A percentile compares a stretch with the other conserved stretches of the same genome.
phyloP scores from a whole-genome alignment of 176 grass and related monocot species.

The Lolium multiflorum region DNA sequence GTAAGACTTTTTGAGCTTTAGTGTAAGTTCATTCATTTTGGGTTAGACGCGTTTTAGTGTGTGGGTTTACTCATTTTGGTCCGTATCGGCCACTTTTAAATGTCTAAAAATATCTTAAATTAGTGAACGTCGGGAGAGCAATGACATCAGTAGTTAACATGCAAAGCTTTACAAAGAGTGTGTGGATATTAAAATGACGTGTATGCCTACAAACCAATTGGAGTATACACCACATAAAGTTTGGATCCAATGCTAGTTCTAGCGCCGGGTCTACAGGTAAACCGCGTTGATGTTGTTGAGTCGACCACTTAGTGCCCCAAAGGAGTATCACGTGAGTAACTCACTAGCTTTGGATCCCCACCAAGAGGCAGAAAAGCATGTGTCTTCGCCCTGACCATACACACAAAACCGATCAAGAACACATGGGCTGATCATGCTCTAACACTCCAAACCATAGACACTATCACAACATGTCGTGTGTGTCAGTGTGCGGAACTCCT shows the following conservation, averaged over 20 bases:
- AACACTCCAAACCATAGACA: not conserved
- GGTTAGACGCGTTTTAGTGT: no score
- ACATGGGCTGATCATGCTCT: not conserved
- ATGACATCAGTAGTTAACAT: no score
- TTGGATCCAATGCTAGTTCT: no score
- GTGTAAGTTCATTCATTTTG: no score
- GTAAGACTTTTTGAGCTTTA: no score
- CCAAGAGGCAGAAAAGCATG: conserved; percentile 47
- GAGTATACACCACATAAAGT: no score
- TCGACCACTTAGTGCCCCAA: not conserved
- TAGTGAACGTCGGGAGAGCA: no score
- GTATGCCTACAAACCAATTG: not conserved
- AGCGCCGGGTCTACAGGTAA: not conserved
- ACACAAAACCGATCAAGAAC: not conserved
- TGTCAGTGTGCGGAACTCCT: not conserved
- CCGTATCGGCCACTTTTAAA: no score
- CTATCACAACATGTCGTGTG: not conserved
- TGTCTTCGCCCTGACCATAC: conserved; percentile 18
- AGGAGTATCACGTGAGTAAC: not conserved
- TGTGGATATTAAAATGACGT: not conserved
- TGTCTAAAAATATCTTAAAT: no score
- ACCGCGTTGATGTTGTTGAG: not conserved
- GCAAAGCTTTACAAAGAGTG: not conserved
- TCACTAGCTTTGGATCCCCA: conserved; percentile 5
- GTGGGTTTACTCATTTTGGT: no score